These are phyloP conservation scores for Cinchona pubescens DNA, from an alignment of 257 asterid species.

Conservation along the genomic window DNA sequence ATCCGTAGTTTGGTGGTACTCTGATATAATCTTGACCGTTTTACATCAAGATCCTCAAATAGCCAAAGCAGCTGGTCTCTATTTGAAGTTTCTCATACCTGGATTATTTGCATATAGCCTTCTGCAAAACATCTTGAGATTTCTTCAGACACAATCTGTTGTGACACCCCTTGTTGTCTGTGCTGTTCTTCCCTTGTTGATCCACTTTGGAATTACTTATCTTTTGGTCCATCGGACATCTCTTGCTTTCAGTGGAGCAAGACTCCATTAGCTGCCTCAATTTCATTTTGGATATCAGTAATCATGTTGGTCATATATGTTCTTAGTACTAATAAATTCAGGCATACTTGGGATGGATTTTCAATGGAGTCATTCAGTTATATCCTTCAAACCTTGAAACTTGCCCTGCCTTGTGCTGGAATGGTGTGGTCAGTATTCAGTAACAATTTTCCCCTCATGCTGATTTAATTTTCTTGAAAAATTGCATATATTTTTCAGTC, in stretches of 20 bases:
- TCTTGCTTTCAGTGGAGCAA: constrained; percentile 53
- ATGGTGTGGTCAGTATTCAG: constrained; percentile 74
- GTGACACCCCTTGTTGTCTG: constrained; percentile 52
- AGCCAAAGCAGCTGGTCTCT: constrained; percentile 50
- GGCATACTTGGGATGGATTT: constrained; percentile 54
- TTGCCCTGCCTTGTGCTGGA: constrained; percentile 71
- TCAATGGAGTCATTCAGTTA: constrained; percentile 33
- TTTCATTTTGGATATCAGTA: constrained; percentile 61
- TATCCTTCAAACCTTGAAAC: constrained; percentile 33
- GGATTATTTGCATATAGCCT: constrained; percentile 64
- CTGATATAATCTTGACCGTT: constrained; percentile 37
- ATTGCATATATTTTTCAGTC: too few species aligned
- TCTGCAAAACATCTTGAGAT: constrained; percentile 58
- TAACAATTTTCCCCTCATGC: not conserved
- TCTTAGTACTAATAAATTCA: constrained; percentile 32
- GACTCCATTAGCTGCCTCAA: constrained; percentile 59
- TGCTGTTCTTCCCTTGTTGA: constrained; percentile 42
- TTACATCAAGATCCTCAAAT: constrained; percentile 61
- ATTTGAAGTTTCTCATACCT: constrained; percentile 62
- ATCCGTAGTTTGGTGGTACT: constrained; percentile 63
- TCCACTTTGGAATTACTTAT: constrained; percentile 55
- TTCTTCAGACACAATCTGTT: constrained; percentile 66
- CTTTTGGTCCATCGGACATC: constrained; percentile 41
- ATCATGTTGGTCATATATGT: constrained; percentile 43
- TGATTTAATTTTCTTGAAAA: not conserved